Evolutionary conservation across 2,329 filamentous ascomycete genomes (phyloP).

Genomic region (Dactylellina cionopaga): DNA sequence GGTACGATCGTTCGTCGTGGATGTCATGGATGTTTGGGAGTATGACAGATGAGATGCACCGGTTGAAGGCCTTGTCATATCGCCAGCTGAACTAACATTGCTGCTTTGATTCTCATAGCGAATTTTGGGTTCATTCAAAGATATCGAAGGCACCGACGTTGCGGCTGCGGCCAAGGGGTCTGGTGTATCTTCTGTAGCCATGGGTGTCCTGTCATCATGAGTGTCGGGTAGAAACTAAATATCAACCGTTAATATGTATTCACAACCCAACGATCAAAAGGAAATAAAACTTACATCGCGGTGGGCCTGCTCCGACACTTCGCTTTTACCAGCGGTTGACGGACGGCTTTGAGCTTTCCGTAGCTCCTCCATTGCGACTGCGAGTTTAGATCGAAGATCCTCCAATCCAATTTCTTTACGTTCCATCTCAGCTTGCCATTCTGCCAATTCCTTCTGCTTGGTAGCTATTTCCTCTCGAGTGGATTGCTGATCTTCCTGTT

Average conservation of each 20-base stretch:
- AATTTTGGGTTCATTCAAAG: constrained; percentile 17
- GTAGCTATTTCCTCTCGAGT: constrained; percentile 7
- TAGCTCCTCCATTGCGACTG: constrained; percentile 30
- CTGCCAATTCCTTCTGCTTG: constrained; percentile 27
- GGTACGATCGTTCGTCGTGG: constrained; percentile 21
- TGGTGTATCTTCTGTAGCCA: constrained; percentile 3
- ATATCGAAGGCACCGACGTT: constrained; percentile 8
- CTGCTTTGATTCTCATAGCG: constrained; percentile 22
- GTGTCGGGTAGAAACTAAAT: constrained; percentile 17
- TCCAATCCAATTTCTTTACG: constrained; percentile 16
- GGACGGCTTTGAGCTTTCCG: constrained; percentile 37
- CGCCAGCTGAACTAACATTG: constrained; percentile 25
- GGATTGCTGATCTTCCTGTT: constrained; percentile 18
- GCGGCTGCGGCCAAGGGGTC: constrained; percentile 9
- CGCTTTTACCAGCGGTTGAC: constrained; percentile 38
- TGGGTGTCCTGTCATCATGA: constrained; percentile 26
- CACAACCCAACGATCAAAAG: no score
- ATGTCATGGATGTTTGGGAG: constrained; percentile 35
- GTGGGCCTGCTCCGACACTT: constrained; percentile 19
- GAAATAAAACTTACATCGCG: constrained; percentile 12
- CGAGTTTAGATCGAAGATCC: constrained; percentile 24
- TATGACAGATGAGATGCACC: constrained; percentile 36
- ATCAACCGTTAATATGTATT: not conserved
- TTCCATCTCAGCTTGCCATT: constrained; percentile 33
- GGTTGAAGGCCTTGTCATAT: constrained; percentile 41